These are phyloP conservation scores for barrel medic (Medicago truncatula) DNA, from an alignment of 306 rosid genomes.

Conservation along the genomic window MtrunA17r5.0-ANR NC_053043.1:31296001-31296500, in stretches of 20 bases:
- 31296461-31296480: no score
- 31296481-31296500: no score
- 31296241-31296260: background rate
- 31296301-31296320: background rate
- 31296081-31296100: constrained; percentile 11
- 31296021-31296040: constrained; percentile 26
- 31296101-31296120: constrained; percentile 9
- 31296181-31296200: background rate
- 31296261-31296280: background rate
- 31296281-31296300: background rate
- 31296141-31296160: background rate
- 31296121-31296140: background rate
- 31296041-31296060: constrained; percentile 26
- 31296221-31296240: background rate
- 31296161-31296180: background rate
- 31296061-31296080: constrained; percentile 14
- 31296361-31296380: background rate
- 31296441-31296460: no score
- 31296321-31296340: background rate
- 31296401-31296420: background rate
- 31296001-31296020: constrained; percentile 17
- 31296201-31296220: background rate
- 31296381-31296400: background rate
- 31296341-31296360: background rate
- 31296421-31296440: background rate